phyloP scores from a whole-genome alignment of 73 alveolate species.

The Tetrahymena elliotti region DNA sequence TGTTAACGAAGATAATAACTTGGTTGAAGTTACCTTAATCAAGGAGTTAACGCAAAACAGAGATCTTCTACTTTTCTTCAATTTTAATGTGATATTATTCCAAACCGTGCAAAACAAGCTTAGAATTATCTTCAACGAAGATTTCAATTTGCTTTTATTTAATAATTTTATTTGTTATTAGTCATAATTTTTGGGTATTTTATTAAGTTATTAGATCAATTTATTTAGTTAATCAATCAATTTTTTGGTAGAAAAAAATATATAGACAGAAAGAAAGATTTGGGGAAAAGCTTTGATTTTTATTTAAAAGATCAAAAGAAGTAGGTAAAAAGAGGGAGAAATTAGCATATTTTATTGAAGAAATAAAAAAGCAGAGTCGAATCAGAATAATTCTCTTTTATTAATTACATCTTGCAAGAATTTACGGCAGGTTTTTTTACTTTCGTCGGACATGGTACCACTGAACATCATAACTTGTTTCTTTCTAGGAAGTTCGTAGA shows the following conservation, averaged over 20 bases:
- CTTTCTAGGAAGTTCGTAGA: constrained; percentile 91
- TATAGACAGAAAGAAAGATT: not conserved
- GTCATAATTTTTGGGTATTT: not conserved
- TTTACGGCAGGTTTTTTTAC: constrained; percentile 78
- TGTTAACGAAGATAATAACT: constrained; percentile 33
- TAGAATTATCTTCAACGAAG: constrained; percentile 94
- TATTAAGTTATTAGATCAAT: not conserved
- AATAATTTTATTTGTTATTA: not conserved
- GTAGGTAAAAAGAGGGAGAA: not conserved
- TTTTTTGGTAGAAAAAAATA: too few relatives aligned
- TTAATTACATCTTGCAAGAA: constrained; percentile 62
- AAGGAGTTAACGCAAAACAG: constrained; percentile 43
- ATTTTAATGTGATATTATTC: constrained; percentile 96
- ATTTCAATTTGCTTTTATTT: constrained; percentile 71
- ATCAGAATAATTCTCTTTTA: not conserved
- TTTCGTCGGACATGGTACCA: constrained; percentile 96
- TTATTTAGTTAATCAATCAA: not conserved
- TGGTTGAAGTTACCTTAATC: constrained; percentile 16
- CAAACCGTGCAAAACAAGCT: constrained; percentile 96
- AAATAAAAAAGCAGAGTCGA: not conserved
- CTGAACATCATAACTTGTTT: constrained; percentile 99
- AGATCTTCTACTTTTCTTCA: constrained; percentile 90
- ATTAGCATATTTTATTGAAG: too few relatives aligned
- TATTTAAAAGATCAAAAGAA: not conserved
- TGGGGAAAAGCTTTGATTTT: not conserved